Percentiles rank a stretch among this genome's conserved stretches.
These are phyloP conservation scores for Clarireedia paspali DNA, from an alignment of 2,329 filamentous ascomycete genomes.

Conservation along the genomic window DNA sequence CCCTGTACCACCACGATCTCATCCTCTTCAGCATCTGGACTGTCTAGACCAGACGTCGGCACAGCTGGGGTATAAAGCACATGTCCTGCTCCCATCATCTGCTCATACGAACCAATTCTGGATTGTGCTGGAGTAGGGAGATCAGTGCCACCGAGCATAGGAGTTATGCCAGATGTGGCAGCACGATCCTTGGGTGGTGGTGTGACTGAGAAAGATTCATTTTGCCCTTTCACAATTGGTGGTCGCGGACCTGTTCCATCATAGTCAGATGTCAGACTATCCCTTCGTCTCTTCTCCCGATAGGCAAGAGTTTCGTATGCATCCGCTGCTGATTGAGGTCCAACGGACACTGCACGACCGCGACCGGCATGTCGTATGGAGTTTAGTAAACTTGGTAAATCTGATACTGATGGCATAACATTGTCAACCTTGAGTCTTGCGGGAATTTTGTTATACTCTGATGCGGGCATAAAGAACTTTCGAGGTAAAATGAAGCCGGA, in stretches of 20 bases:
- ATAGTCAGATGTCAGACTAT: conserved; percentile 37
- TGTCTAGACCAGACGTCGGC: conserved; percentile 27
- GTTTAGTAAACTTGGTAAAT: conserved; percentile 74
- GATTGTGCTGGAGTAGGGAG: conserved; percentile 38
- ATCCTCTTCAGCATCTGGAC: conserved; percentile 31
- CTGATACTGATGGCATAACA: conserved; percentile 80
- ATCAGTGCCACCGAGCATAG: conserved; percentile 30
- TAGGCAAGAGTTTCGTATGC: conserved; percentile 94
- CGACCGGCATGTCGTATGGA: conserved; percentile 73
- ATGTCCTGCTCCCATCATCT: conserved; percentile 64
- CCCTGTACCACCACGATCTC: conserved; percentile 36
- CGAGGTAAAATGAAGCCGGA: conserved; percentile 74
- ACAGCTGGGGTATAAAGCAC: conserved; percentile 31
- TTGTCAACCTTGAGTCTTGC: conserved; percentile 70
- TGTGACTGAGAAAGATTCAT: conserved; percentile 11
- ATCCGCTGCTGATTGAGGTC: conserved; percentile 91
- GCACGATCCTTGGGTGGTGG: conserved; percentile 17
- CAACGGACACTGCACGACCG: conserved; percentile 77
- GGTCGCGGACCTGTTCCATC: conserved; percentile 15
- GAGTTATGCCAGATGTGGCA: conserved; percentile 35
- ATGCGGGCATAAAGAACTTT: conserved; percentile 84
- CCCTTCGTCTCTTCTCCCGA: conserved; percentile 61
- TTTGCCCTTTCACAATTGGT: conserved; percentile 1
- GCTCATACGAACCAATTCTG: conserved; percentile 57
- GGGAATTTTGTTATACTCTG: conserved; percentile 82